Evolutionary conservation across 202 grass and related monocot species (phyloP), one percentile per base, ranked within the genome.

Genomic region (Digitaria exilis): DNA sequence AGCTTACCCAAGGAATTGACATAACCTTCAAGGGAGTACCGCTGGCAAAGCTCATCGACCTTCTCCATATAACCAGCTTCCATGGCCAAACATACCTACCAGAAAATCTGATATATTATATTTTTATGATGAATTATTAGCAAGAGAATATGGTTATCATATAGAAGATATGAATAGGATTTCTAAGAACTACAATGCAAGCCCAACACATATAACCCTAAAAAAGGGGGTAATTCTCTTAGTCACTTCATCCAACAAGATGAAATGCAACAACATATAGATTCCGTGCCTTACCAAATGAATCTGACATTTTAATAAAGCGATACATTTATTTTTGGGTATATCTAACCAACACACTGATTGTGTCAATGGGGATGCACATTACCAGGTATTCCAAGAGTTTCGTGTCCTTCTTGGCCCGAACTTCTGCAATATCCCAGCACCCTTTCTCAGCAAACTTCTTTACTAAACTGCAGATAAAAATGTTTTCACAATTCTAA

Each of bases 1-100:
- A 72, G 50, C 81, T 81, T 93, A 98, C 92, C 92, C 86, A 94
- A 90, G 80, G 90, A 91, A 69, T 90, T 88, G 65, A 82, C 73
- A 78, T 91, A 98, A 78, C 95, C 84, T 85, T 98, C 88, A 80
- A 98, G 92, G 71, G 88, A 91, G 52, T 98, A 91, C 34, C 88
- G 82, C 35, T 95, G 71, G n/a, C 95, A 91, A 71, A 97, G 82
- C 74, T 97, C 95, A 16, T 97, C 92, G 69, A 93, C 90, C 59
- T 97, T 97, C 71, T 95, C 95, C 71, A 81, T 93, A 80, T 97
- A 94, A 45, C 95, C 92, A 91, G 92, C 92, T 90, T 97, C 95
- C 88, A 98, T 90, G 82, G 95, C 95, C 73, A 98, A 82, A 88
- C 90, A 98, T 39, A 98, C 88, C 95, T 98, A 76, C 46, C 44